These are phyloP conservation scores for Colletotrichum spaethianum DNA, from an alignment of 2,329 filamentous ascomycete species.

Conservation along the genomic window DNA sequence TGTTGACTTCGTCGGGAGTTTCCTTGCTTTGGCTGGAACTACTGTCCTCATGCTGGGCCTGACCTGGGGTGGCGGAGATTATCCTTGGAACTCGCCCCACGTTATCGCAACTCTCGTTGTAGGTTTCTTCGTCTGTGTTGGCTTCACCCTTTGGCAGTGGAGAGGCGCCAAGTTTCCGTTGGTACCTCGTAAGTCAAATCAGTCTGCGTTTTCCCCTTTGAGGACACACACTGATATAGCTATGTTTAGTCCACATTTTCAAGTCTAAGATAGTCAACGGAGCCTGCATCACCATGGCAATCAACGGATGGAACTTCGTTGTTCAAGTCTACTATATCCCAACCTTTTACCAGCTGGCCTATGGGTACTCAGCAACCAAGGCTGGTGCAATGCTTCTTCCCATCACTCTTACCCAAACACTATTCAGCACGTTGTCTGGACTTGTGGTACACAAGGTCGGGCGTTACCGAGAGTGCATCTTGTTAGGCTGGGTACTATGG, in stretches of 20 bases:
- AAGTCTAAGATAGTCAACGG: conserved; percentile 67
- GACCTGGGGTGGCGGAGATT: conserved; percentile 73
- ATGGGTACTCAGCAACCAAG: conserved; percentile 58
- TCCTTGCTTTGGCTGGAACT: conserved; percentile 58
- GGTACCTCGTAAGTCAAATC: conserved; percentile 55
- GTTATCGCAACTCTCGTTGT: conserved; percentile 69
- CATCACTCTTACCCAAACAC: conserved; percentile 59
- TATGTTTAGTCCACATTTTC: conserved; percentile 64
- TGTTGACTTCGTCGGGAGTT: conserved; percentile 58
- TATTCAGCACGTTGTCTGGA: conserved; percentile 65
- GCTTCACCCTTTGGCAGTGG: conserved; percentile 68
- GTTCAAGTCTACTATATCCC: conserved; percentile 67
- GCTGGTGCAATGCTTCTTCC: conserved; percentile 59
- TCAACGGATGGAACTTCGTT: conserved; percentile 73
- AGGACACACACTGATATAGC: conserved; percentile 29
- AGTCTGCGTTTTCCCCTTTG: background rate
- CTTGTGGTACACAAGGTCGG: conserved; percentile 67
- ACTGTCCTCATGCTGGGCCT: conserved; percentile 63
- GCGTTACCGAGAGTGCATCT: conserved; percentile 67
- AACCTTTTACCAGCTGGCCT: conserved; percentile 62
- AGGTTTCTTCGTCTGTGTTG: conserved; percentile 52
- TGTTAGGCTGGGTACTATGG: conserved; percentile 68
- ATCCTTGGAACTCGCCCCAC: conserved; percentile 68
- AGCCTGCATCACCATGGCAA: conserved; percentile 69
- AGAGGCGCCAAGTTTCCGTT: conserved; percentile 64